Percentiles rank a stretch among this genome's conserved stretches.
Conservation (phyloP, 2,329 filamentous ascomycete species). For the Fusarium subtropicale region DNA sequence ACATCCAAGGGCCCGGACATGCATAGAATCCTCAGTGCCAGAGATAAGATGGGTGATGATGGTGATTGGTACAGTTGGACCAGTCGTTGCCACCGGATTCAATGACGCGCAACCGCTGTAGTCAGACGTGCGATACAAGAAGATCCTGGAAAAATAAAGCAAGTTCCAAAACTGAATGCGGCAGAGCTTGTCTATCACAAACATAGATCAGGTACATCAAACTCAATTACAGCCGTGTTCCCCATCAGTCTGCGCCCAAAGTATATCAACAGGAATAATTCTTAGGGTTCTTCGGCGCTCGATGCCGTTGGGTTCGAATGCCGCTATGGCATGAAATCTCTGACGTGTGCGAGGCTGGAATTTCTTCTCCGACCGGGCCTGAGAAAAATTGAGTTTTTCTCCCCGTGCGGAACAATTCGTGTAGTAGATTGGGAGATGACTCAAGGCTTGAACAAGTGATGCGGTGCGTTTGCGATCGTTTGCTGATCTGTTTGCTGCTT, state of each 20-base stretch:
- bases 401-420: background rate
- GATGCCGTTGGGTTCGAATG: too few relatives aligned
- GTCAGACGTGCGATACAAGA: background rate
- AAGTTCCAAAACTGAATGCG: background rate
- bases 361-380: background rate
- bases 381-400: too few relatives aligned
- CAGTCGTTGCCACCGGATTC: background rate
- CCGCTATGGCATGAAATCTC: background rate
- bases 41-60: background rate
- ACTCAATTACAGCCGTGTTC: background rate
- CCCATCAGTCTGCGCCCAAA: background rate
- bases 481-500: background rate
- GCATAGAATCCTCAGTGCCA: background rate
- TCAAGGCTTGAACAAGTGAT: too few relatives aligned
- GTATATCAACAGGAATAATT: background rate
- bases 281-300: background rate
- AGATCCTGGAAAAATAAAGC: background rate
- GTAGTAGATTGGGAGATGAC: background rate
- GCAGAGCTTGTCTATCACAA: background rate
- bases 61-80: too few relatives aligned
- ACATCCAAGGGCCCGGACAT: too few relatives aligned
- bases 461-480: background rate
- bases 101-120: background rate
- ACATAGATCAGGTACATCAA: background rate
- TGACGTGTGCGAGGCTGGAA: background rate